Conservation (phyloP, 2,329 filamentous ascomycete genomes). For the Grosmannia serpens region DNA sequence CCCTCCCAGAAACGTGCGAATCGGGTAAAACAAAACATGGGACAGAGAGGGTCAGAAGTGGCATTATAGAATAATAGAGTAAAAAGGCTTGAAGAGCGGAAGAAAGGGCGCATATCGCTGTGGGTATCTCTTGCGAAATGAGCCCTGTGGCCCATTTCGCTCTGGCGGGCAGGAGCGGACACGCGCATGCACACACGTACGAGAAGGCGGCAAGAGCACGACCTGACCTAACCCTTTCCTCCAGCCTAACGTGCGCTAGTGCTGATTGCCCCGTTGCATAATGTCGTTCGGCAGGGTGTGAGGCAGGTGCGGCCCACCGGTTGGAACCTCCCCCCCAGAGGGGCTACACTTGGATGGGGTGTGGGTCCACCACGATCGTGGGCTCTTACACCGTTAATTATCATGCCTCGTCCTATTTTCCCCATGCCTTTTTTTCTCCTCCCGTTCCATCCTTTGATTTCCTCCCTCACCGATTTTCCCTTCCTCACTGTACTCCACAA, state of each 20-base stretch:
- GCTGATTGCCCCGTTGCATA: neutral
- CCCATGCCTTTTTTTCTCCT: neutral
- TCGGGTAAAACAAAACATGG: neutral
- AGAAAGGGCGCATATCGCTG: neutral
- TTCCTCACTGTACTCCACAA: conserved; percentile 10
- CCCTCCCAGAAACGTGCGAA: neutral
- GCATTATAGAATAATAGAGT: neutral
- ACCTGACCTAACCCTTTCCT: neutral
- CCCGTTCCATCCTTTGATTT: neutral
- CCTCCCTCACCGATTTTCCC: conserved; percentile 7
- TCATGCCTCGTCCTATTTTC: neutral
- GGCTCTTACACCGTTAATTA: neutral
- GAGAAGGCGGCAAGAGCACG: neutral
- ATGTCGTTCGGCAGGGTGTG: neutral
- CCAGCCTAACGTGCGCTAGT: neutral
- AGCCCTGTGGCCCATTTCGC: neutral
- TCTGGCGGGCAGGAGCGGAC: neutral
- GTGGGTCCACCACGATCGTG: neutral
- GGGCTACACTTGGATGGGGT: neutral
- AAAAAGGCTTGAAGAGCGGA: no score
- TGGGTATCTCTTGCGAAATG: neutral
- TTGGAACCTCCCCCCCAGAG: neutral
- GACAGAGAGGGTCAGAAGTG: neutral
- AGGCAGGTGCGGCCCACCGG: neutral
- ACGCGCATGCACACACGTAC: neutral